Evolutionary conservation across 129 eudicot genomes (phyloP).

Genomic region (Cynara cardunculus): DNA sequence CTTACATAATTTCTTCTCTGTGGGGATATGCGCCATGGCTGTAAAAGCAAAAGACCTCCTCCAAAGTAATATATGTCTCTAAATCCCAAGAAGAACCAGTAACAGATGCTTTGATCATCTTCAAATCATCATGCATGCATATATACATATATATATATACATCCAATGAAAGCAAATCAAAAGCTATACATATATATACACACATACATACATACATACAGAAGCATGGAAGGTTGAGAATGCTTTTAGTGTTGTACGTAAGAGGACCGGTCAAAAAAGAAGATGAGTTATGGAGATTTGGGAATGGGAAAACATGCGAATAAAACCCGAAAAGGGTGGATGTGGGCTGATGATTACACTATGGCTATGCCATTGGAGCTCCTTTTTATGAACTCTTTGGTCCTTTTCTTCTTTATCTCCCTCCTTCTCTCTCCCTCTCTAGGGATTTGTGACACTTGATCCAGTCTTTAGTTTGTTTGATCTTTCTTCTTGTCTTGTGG

Average conservation of each 20-base stretch:
- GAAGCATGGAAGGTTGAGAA: not conserved
- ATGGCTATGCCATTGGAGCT: conserved; percentile 17
- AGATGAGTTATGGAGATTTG: not conserved
- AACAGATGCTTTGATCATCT: conserved; percentile 5
- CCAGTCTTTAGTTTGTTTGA: not conserved
- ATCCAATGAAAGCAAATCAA: conserved; percentile 2
- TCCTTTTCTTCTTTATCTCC: not conserved
- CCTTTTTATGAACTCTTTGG: conserved; percentile 23
- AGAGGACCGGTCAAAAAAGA: conserved; percentile 28
- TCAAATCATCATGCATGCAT: conserved; percentile 11
- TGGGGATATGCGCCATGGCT: conserved; percentile 7
- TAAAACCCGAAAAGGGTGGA: conserved; percentile 20
- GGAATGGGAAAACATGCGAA: conserved; percentile 12
- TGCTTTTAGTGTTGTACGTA: conserved; percentile 8
- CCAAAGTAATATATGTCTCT: not conserved
- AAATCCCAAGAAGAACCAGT: conserved; percentile 21
- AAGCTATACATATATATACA: conserved; percentile 6
- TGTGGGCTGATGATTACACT: conserved; percentile 19
- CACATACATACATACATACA: too few species aligned
- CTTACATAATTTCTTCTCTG: not conserved
- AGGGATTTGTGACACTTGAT: conserved; percentile 20
- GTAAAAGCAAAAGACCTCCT: conserved; percentile 14
- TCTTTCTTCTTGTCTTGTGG: not conserved
- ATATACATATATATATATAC: not conserved
- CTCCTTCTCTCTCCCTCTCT: conserved; percentile 17